Evolutionary conservation across 768 basidiomycete genomes (phyloP).

Genomic region (Punctularia strigosozonata): DNA sequence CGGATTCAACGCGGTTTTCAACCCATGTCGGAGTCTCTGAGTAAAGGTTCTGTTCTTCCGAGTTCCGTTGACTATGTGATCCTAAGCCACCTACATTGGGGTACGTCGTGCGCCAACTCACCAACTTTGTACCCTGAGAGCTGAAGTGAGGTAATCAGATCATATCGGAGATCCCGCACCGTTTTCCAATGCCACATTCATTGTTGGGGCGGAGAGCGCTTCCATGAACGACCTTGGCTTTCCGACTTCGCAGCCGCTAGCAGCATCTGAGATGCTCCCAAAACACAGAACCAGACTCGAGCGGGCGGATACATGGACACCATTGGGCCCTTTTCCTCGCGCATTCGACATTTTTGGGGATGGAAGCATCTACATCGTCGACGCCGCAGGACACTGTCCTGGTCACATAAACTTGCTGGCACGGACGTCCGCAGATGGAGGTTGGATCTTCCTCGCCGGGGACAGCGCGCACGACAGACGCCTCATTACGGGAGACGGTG

Average conservation of each 20-base stretch:
- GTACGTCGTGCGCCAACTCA: too few relatives aligned
- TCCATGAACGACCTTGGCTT: constrained; percentile 28
- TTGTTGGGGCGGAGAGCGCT: constrained; percentile 31
- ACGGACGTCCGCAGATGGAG: constrained; percentile 8
- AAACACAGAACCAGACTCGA: constrained; percentile 24
- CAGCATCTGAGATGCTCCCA: constrained; percentile 24
- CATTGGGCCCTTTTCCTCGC: constrained; percentile 7
- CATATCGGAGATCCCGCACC: constrained; percentile 29
- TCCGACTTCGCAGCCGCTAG: constrained; percentile 23
- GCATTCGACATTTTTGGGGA: constrained; percentile 10
- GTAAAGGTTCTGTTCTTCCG: constrained; percentile 34
- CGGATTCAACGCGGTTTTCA: constrained; percentile 19
- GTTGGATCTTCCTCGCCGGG: constrained; percentile 8
- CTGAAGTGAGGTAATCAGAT: too few relatives aligned
- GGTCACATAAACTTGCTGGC: constrained; percentile 10
- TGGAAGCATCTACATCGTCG: constrained; percentile 9
- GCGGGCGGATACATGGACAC: constrained; percentile 11
- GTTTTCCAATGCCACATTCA: constrained; percentile 34
- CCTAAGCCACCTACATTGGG: constrained; percentile 44
- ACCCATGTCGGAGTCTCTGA: constrained; percentile 37
- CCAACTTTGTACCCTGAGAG: too few relatives aligned
- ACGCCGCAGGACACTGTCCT: constrained; percentile 10
- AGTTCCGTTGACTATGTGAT: constrained; percentile 31
- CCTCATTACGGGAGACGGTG: constrained; percentile 33
- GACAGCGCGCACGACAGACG: constrained; percentile 39